Evolutionary conservation across 192 early-diverging fungal genomes (phyloP).

Genomic region (Backusella australiensis): DNA sequence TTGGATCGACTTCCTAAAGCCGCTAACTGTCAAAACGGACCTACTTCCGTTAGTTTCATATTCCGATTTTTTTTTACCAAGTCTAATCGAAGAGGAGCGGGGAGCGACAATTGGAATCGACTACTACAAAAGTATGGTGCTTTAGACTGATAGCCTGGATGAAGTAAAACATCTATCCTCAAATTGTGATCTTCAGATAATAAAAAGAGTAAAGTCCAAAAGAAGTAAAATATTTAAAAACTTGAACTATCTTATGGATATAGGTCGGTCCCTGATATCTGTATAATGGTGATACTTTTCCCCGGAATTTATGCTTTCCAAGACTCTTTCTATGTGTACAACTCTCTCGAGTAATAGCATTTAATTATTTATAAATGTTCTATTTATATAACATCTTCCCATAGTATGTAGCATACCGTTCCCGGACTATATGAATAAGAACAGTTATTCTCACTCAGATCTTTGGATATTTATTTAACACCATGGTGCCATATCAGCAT

Average conservation of each 20-base stretch:
- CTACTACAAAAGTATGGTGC: too few species aligned
- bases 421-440: background rate
- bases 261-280: background rate
- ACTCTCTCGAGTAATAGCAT: background rate
- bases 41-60: background rate
- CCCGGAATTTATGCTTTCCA: background rate
- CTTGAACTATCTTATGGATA: background rate
- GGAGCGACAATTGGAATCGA: background rate
- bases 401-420: background rate
- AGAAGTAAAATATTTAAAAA: background rate
- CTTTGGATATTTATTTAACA: background rate
- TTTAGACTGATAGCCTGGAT: too few species aligned
- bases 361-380: slow-evolving; percentile 2
- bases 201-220: background rate
- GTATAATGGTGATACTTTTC: background rate
- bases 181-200: too few species aligned
- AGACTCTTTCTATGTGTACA: background rate
- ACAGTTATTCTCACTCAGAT: background rate
- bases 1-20: background rate
- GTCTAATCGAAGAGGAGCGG: background rate
- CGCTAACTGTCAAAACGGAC: background rate
- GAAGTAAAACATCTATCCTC: background rate
- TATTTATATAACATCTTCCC: background rate
- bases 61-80: background rate
- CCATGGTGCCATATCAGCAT: background rate